Evolutionary conservation across 208 protist genomes (phyloP), one percentile per base, ranked within the genome.

Genomic region (Endotrypanum monterogeii): DNA sequence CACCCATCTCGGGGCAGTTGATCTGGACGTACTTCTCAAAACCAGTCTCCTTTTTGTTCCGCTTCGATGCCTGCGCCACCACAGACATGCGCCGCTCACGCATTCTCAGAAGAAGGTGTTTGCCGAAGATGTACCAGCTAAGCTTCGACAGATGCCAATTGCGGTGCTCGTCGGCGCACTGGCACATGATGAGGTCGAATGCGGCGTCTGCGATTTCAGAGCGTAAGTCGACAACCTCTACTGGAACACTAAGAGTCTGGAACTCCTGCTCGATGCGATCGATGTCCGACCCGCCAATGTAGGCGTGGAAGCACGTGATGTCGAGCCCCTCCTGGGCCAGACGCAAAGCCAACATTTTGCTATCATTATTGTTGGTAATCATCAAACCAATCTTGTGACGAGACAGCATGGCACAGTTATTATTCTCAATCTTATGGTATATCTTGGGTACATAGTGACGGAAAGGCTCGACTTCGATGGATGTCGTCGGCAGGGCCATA

Each of bases 131-230:
- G 88, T 95, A 85, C 79, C 90, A 90, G 82, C 82, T 86, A 28
- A 98, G 82, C 63, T 89, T 94, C 23, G 84, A 90, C 51, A 94
- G 78, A 79, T 98, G 88, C 94, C 94, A 98, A 82, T 97, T 96
- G 57, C 87, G 85, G n/a, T 79, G 75, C 66, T 97, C 93, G 76
- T 97, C 88, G 39, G 58, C 67, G 12, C 90, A 89, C 83, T 96
- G 87, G 65, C 82, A 81, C 88, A 93, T 92, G 71, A 98, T 90
- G 67, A 96, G 81, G 61, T 98, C 94, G 79, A 96, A 98, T 25
- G 84, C 89, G 9, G 82, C 78, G 56, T 86, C 75, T 16, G 94
- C 94, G 61, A 98, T 95, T 63, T 96, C 87, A 4, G 82, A 89
- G 63, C 94, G 94, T 37, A 98, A 83, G 83, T 98, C 94, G 9